Evolutionary conservation across 495 filamentous ascomycete species (phyloP), one percentile per base, ranked within the genome.

Genomic region (Astrothelium macrocarpum): DNA sequence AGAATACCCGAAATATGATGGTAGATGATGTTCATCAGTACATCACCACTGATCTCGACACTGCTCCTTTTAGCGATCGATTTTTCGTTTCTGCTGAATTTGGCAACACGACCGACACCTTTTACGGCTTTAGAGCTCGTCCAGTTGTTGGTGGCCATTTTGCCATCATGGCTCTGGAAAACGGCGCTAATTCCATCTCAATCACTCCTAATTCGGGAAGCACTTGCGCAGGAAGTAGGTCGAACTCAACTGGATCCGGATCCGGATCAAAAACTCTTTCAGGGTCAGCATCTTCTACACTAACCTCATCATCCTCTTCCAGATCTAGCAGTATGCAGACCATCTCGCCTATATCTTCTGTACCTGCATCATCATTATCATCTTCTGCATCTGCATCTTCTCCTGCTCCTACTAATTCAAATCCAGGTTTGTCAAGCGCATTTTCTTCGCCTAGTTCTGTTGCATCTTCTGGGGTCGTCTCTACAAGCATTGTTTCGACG

Each of bases 111-210:
- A 61, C 59, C 4, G 64, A 65, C 10, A 14, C n/a, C 34, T 61
- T 45, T 39, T 59, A 64, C 46, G 39, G 32, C 2, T 70, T 59
- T 49, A 43, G 32, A n/a, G 82, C 81, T 23, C 76, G 83, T 26
- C 83, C 82, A 0, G 81, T 81, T 2, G 80, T 81, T 0, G 83
- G 81, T 23, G 80, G 80, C 0, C 81, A 84, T 64, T 84, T 81
- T 71, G 80, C 82, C 0, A 53, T 82, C 9, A 71, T 82, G 64
- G 77, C 80, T 7, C 29, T 67, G 56, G 45, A 42, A 12, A 4
- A 56, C 3, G 49, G 49, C 2, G 49, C 49, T 25, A 56, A 56
- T 29, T 56, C 49, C 49, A 56, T 56, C 29, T 11, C 20, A 2
- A 56, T 26, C 49, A 26, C 12, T 4, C 20, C 49, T 2, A 28